phyloP scores from a whole-genome alignment of 78 protist species.

The Dictyostelium purpureum region DNA sequence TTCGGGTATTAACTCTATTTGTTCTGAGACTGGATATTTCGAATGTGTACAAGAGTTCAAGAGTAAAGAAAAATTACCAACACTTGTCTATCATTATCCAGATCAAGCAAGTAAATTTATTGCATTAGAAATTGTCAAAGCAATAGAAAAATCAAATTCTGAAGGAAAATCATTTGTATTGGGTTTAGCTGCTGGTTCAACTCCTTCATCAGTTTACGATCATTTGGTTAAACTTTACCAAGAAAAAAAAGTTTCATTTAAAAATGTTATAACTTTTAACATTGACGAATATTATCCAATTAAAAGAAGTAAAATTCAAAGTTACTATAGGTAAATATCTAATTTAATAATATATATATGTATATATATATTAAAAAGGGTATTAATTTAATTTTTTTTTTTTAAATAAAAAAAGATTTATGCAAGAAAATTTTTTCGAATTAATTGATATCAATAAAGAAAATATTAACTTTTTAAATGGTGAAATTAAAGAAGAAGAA shows the following conservation, averaged over 20 bases:
- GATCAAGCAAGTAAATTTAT: slow-evolving; percentile 21
- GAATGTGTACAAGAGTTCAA: slow-evolving; percentile 48
- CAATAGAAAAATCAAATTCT: not conserved
- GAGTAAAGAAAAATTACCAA: slow-evolving; percentile 31
- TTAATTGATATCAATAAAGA: slow-evolving; percentile 83
- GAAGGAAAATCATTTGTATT: slow-evolving; percentile 12
- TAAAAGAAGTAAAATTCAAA: slow-evolving; percentile 11
- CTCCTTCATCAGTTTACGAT: slow-evolving; percentile 73
- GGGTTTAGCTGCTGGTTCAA: slow-evolving; percentile 50
- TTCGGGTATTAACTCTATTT: slow-evolving; percentile 32
- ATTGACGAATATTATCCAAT: slow-evolving; percentile 93
- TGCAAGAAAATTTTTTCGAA: slow-evolving; percentile 87
- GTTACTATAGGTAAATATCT: slow-evolving; percentile 44
- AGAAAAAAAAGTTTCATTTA: slow-evolving; percentile 79
- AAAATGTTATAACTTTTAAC: slow-evolving; percentile 89
- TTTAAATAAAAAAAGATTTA: slow-evolving; percentile 82
- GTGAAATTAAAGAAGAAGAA: slow-evolving; percentile 72
- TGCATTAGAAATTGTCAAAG: slow-evolving; percentile 14
- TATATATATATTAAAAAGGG: not conserved
- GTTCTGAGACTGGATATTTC: not conserved
- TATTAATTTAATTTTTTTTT: slow-evolving; percentile 59
- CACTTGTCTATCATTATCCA: slow-evolving; percentile 37
- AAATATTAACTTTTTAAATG: slow-evolving; percentile 88
- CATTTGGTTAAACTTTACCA: slow-evolving; percentile 77
- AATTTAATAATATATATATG: not conserved